A percentile compares a stretch with the other conserved stretches of the same genome.
Conservation (phyloP, 202 grass and related monocot genomes). For the Elaeis oleifera region DNA sequence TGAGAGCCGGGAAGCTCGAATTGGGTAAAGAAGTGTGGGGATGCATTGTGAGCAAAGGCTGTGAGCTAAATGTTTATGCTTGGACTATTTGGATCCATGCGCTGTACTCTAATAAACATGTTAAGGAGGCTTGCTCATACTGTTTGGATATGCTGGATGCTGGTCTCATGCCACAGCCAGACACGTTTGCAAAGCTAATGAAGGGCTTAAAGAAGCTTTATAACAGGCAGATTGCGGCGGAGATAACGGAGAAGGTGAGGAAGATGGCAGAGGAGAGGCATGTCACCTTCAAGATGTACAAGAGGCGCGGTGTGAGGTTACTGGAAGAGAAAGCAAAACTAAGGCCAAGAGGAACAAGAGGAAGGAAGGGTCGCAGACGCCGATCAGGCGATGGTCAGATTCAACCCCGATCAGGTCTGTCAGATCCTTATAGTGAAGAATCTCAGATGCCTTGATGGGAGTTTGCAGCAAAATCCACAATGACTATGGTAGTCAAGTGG, state of each 20-base stretch:
- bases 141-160: conserved; percentile 91
- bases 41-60: conserved; percentile 60
- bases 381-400: conserved; percentile 8
- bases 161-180: conserved; percentile 79
- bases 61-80: conserved; percentile 74
- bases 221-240: conserved; percentile 69
- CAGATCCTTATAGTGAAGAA: conserved; percentile 32
- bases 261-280: conserved; percentile 85
- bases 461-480: no score
- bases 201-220: conserved; percentile 84
- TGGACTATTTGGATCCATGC: conserved; percentile 99
- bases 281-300: conserved; percentile 92
- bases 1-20: conserved; percentile 73
- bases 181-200: conserved; percentile 88
- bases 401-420: conserved; percentile 6
- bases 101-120: conserved; percentile 53
- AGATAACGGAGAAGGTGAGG: conserved; percentile 88
- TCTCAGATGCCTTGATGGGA: no score
- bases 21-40: conserved; percentile 85
- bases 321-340: conserved; percentile 57
- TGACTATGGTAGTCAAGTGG: no score
- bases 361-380: conserved; percentile 16
- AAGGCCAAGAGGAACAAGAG: conserved; percentile 45
- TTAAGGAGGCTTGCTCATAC: conserved; percentile 83
- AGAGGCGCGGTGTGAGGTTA: conserved; percentile 76